phyloP scores from a whole-genome alignment of 2,329 filamentous ascomycete species.

The Paraphaeosphaeria minitans region DNA sequence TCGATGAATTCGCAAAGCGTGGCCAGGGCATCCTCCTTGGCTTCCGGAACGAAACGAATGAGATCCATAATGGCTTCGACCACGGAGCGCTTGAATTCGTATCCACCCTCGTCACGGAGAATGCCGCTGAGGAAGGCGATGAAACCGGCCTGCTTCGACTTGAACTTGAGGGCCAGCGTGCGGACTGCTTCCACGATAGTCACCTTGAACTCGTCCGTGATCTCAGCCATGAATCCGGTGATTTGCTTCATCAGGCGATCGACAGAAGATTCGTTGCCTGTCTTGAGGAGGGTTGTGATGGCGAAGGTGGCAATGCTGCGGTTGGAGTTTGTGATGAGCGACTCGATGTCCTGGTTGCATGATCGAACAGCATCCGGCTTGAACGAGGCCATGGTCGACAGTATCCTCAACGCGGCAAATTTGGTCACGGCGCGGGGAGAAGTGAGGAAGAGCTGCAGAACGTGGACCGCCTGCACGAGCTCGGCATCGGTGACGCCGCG shows the following conservation, averaged over 20 bases:
- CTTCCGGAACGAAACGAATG: constrained; percentile 97
- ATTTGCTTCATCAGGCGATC: constrained; percentile 99
- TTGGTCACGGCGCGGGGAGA: constrained; percentile 95
- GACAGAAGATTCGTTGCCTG: constrained; percentile 95
- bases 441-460: constrained; percentile 94
- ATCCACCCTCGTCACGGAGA: constrained; percentile 92
- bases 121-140: constrained; percentile 97
- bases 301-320: constrained; percentile 97
- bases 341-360: constrained; percentile 97
- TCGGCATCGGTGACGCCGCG: constrained; percentile 91
- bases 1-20: constrained; percentile 99
- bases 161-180: constrained; percentile 96
- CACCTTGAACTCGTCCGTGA: constrained; percentile 99
- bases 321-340: constrained; percentile 95
- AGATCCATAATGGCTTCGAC: constrained; percentile 99
- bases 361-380: constrained; percentile 90
- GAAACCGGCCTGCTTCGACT: constrained; percentile 97
- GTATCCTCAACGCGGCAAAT: constrained; percentile 93
- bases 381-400: constrained; percentile 95
- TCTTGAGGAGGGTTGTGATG: constrained; percentile 97
- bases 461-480: constrained; percentile 89
- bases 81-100: constrained; percentile 96
- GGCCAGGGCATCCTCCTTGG: constrained; percentile 79
- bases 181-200: constrained; percentile 99
- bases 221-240: constrained; percentile 96